Evolutionary conservation across 345 rosid genomes (phyloP).

Genomic region (Salix purpurea): DNA sequence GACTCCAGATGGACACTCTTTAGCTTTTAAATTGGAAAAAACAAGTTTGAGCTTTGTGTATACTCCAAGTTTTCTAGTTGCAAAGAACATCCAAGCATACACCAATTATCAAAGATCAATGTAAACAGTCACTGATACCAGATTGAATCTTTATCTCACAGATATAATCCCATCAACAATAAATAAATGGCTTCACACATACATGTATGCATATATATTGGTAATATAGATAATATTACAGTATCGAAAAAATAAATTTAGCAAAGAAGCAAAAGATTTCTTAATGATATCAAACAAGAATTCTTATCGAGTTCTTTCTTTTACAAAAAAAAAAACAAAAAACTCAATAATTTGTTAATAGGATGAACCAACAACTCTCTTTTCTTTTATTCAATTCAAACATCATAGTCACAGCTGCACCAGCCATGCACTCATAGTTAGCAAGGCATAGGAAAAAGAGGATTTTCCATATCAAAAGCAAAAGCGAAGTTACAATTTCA

Average conservation of each 20-base stretch:
- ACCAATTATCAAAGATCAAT: background rate
- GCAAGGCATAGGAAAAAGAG: background rate
- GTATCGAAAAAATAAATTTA: background rate
- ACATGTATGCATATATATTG: background rate
- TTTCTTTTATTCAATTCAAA: background rate
- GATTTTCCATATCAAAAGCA: background rate
- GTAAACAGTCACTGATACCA: background rate
- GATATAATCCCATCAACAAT: background rate
- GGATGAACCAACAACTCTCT: background rate
- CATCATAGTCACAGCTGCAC: slow-evolving; percentile 1
- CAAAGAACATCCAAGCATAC: background rate
- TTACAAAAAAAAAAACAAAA: background rate
- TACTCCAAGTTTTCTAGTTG: background rate
- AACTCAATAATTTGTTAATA: background rate
- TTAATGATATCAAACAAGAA: background rate
- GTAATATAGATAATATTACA: background rate
- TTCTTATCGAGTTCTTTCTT: background rate
- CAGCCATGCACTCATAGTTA: slow-evolving; percentile 6
- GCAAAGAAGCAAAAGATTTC: background rate
- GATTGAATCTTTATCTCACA: background rate
- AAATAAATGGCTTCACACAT: background rate
- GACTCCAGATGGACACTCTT: background rate
- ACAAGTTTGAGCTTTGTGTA: background rate
- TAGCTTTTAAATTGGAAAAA: background rate
- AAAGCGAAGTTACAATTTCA: background rate